Evolutionary conservation across 1,284 basidiomycete species (phyloP).

Genomic region (Moesziomyces parantarcticus): DNA sequence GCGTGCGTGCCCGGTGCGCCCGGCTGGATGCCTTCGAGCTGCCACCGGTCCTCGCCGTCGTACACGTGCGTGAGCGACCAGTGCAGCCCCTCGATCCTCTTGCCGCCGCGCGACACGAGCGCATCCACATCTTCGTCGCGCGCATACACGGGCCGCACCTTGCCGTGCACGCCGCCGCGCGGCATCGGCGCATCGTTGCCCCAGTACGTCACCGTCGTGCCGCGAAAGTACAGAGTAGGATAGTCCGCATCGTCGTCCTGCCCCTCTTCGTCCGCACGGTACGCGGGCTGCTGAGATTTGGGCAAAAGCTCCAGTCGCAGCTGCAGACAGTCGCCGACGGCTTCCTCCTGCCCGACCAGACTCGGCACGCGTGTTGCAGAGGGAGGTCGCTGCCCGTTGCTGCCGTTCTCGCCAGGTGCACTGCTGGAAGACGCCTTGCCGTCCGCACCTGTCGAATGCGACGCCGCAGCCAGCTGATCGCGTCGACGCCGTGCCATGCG

Average conservation of each 20-base stretch:
- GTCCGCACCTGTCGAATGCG: background rate
- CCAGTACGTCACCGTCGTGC: slow-evolving; percentile 48
- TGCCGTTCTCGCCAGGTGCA: background rate
- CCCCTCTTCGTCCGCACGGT: slow-evolving; percentile 23
- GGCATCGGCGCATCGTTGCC: slow-evolving; percentile 44
- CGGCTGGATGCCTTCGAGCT: slow-evolving; percentile 48
- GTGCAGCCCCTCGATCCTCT: slow-evolving; percentile 43
- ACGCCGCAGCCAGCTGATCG: slow-evolving; percentile 4
- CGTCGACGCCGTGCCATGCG: slow-evolving; percentile 27
- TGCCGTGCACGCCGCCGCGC: slow-evolving; percentile 40
- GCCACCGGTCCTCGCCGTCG: slow-evolving; percentile 55
- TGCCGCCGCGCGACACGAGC: slow-evolving; percentile 18
- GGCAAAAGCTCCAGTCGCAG: slow-evolving; percentile 49
- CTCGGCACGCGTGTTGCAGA: slow-evolving; percentile 22
- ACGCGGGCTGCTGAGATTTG: slow-evolving; percentile 31
- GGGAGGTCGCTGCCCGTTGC: background rate
- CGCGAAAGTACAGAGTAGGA: slow-evolving; percentile 50
- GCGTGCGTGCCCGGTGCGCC: slow-evolving; percentile 47
- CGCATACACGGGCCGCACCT: slow-evolving; percentile 44
- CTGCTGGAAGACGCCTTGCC: slow-evolving; percentile 2
- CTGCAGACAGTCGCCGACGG: slow-evolving; percentile 53
- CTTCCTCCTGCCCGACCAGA: slow-evolving; percentile 42
- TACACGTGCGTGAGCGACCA: slow-evolving; percentile 53
- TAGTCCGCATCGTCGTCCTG: slow-evolving; percentile 33
- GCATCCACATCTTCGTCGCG: slow-evolving; percentile 30